Base-by-base conservation (phyloP, 2,329 filamentous ascomycete species). In the Fusarium haematococcum region DNA sequence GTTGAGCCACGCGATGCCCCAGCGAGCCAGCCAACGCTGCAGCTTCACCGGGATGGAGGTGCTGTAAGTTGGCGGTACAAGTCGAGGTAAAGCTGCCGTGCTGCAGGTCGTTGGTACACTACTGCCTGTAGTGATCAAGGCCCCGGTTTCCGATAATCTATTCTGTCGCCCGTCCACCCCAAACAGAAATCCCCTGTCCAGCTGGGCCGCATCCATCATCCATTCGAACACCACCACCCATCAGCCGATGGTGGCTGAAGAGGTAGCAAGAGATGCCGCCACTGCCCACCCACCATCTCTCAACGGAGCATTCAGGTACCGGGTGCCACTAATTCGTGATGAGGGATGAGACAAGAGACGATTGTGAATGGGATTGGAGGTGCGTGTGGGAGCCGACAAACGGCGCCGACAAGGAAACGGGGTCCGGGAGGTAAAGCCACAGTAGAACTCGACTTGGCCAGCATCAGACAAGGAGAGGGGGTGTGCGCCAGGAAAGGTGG, bases 361-460 rank as follows among this genome's bases (percentile, higher is more conserved):
- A 68, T 41, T 32, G 62, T 35, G 58, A 50, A 45, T 63, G 62
- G 74, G 25, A 71, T 41, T 35, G 62, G 39, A 54, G 41, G 37
- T 63, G 62, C 71, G 39, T 35, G 32, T 65, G 61, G 52, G 48
- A 71, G 63, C 73, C 67, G 52, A 74, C 70, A 60, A 75, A 74
- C 67, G 69, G 69, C 62, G 70, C 73, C 61, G 54, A 57, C 54
- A 69, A 50, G 70, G 69, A 68, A 75, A 70, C 67, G 64, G 61
- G 73, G 73, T 65, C 67, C 63, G 67, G 73, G 60, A 68, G 43
- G 63, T 59, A 73, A 64, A 75, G 73, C 73, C 73, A 75, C 73
- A 75, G 33, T 30, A 68, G 59, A 67, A 48, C 56, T 69, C 27
- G 60, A 60, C 52, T 58, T 18, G 33, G 32, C 43, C 33, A 50